phyloP scores from a whole-genome alignment of 73 alveolate genomes.

The Paramecium sonneborni region DNA sequence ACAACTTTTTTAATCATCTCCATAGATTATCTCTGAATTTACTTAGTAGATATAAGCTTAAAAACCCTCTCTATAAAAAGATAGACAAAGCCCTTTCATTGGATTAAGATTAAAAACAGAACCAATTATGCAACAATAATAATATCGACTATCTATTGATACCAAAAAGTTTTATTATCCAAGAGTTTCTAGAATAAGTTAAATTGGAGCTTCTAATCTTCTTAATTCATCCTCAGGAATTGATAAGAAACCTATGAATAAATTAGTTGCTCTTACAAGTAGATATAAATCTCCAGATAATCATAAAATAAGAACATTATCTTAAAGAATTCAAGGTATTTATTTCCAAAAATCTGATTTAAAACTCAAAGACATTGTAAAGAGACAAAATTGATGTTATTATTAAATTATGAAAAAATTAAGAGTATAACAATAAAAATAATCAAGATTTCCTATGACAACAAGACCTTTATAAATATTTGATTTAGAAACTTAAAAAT shows the following conservation, averaged over 20 bases:
- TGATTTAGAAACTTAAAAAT: slow-evolving; percentile 7
- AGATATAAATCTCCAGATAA: neutral
- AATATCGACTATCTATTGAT: neutral
- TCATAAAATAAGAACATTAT: neutral
- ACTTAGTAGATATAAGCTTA: neutral
- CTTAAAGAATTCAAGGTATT: neutral
- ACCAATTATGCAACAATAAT: neutral
- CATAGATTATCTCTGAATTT: neutral
- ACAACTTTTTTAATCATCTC: neutral
- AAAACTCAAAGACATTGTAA: neutral
- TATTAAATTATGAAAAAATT: neutral
- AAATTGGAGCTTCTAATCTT: neutral
- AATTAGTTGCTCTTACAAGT: neutral
- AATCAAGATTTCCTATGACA: neutral
- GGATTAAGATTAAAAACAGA: neutral
- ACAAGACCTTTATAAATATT: neutral
- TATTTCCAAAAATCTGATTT: neutral
- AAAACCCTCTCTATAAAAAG: neutral
- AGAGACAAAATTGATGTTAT: neutral
- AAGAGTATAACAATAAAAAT: neutral
- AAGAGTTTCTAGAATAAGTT: neutral
- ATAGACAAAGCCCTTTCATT: neutral
- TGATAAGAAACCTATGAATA: neutral
- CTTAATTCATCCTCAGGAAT: neutral
- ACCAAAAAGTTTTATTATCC: neutral